Conservation (phyloP, 2,329 filamentous ascomycete genomes). For the Mariannaea elegans region DNA sequence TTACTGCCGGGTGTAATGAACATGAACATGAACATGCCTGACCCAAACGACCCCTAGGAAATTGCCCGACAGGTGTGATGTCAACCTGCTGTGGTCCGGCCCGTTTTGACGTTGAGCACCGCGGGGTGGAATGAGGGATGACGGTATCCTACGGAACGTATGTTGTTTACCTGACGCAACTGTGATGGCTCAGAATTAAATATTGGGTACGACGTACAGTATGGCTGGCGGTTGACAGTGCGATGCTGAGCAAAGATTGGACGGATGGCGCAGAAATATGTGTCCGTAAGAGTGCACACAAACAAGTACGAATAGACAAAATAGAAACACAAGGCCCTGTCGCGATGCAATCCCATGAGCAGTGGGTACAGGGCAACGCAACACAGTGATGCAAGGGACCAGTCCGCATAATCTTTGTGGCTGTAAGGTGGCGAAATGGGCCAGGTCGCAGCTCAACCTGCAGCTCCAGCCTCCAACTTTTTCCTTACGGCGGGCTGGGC, state of each 20-base stretch:
- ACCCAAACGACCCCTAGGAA: background rate
- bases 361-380: background rate
- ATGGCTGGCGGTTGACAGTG: too few relatives aligned
- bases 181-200: too few relatives aligned
- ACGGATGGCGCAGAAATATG: too few relatives aligned
- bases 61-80: conserved; percentile 3
- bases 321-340: too few relatives aligned
- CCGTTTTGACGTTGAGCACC: conserved; percentile 3
- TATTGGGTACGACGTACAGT: too few relatives aligned
- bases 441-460: conserved; percentile 1
- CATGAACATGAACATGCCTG: background rate
- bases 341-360: background rate
- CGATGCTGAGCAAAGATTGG: too few relatives aligned
- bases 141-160: conserved; percentile 26
- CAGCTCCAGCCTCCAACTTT: conserved; percentile 7
- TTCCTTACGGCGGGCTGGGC: conserved; percentile 3
- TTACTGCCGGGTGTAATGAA: background rate
- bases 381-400: conserved; percentile 7
- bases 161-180: background rate
- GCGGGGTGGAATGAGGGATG: conserved; percentile 33
- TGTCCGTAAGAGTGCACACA: too few relatives aligned
- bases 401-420: background rate
- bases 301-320: too few relatives aligned
- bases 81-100: conserved; percentile 5
- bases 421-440: conserved; percentile 1